Percentiles rank a stretch among this genome's conserved stretches.
These are phyloP conservation scores for Aspergillus pseudoterreus DNA, from an alignment of 2,329 filamentous ascomycete species.

Conservation along the genomic window DNA sequence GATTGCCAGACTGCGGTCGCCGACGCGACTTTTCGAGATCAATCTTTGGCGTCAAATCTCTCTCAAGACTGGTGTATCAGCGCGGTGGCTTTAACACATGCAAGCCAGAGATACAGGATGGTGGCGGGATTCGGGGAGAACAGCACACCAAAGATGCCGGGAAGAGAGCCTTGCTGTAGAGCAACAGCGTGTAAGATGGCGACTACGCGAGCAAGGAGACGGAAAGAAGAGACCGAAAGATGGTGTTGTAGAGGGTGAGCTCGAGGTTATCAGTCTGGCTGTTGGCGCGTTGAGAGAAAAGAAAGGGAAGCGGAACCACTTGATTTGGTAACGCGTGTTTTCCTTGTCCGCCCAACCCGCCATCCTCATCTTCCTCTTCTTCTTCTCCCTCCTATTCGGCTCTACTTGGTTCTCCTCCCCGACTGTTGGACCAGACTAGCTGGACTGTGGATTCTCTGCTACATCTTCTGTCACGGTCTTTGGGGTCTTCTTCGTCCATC, in stretches of 20 bases:
- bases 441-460: background rate
- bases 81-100: too few relatives aligned
- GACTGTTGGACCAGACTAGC: background rate
- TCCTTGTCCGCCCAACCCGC: constrained; percentile 5
- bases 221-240: background rate
- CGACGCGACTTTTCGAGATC: too few relatives aligned
- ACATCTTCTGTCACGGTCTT: background rate
- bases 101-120: too few relatives aligned
- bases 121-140: too few relatives aligned
- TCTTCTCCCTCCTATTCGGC: background rate
- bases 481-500: background rate
- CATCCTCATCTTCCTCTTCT: background rate
- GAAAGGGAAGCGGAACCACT: constrained; percentile 8
- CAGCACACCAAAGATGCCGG: too few relatives aligned
- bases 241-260: background rate
- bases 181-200: background rate
- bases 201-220: background rate
- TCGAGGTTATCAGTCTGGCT: background rate
- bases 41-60: too few relatives aligned
- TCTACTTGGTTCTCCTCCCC: background rate
- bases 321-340: constrained; percentile 5
- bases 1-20: too few relatives aligned
- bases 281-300: constrained; percentile 5
- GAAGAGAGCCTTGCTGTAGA: too few relatives aligned
- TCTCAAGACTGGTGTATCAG: too few relatives aligned